Base-by-base conservation (phyloP, 495 filamentous ascomycete genomes). In the Platismatia glauca region DNA sequence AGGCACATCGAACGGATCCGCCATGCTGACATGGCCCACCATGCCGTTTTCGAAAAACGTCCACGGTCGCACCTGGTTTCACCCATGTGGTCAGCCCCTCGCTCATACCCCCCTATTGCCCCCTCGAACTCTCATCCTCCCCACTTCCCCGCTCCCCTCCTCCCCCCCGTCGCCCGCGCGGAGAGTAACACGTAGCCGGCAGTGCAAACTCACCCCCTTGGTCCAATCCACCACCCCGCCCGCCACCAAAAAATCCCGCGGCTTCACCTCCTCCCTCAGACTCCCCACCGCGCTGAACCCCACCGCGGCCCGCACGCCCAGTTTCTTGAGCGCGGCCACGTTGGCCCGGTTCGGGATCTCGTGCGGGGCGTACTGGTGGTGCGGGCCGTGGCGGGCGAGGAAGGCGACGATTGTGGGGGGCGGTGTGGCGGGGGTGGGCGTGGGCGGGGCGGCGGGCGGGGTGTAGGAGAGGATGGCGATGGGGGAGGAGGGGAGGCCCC, bases 151-250 rank as follows among this genome's bases (percentile, higher is more conserved):
- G n/a, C 24, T 11, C 13, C 61, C 27, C 18, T 38, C 31, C 12
- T 1, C 22, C 44, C n/a, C 55, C 37, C 0, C 4, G 0, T 4
- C 38, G 50, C 20, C 15, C 9, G 33, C 15, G 35, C 20, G 5
- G 18, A 16, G 9, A 7, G n/a, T n/a, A n/a, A n/a, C n/a, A n/a
- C n/a, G n/a, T n/a, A n/a, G n/a, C n/a, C n/a, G n/a, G n/a, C n/a
- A n/a, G n/a, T n/a, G n/a, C n/a, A 16, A 50, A 59, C 73, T 70
- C 16, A 79, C 72, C 33, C 94, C 94, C 81, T 96, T 97, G 67
- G 94, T 99, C 65, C 94, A 90, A 76, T 99, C 94, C 74, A 97
- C 95, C 73, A 97, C 84, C 79, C 97, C 94, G 74, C 95, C 90
- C 20, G 91, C 92, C 18, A 99, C 81, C 41, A 97, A 88, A 72